Evolutionary conservation across 176 grass and related monocot genomes (phyloP).

Genomic region (Melocanna baccifera): DNA sequence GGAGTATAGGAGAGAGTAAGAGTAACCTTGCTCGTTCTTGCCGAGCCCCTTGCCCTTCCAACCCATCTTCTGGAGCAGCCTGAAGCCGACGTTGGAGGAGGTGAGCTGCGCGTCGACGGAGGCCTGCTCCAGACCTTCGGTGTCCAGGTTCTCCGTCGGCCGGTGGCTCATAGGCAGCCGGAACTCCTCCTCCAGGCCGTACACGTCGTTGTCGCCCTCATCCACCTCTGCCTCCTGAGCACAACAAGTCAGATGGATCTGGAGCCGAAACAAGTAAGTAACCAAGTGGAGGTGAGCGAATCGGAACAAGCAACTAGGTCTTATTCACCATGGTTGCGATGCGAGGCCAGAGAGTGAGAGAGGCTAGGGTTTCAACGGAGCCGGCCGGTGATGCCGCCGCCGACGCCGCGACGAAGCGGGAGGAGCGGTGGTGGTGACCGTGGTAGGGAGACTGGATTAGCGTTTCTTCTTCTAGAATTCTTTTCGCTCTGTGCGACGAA

Average conservation of each 20-base stretch:
- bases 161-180: conserved; percentile 75
- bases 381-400: background rate
- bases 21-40: conserved; percentile 82
- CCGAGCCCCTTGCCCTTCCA: conserved; percentile 99
- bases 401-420: background rate
- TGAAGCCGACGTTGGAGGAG: conserved; percentile 80
- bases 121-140: conserved; percentile 82
- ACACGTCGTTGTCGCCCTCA: background rate
- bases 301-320: background rate
- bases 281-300: background rate
- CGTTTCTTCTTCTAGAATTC: background rate
- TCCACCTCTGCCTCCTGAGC: background rate
- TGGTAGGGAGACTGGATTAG: background rate
- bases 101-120: conserved; percentile 78
- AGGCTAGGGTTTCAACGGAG: conserved; percentile 7
- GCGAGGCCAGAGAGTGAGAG: background rate
- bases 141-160: conserved; percentile 84
- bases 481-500: too few relatives aligned
- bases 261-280: background rate
- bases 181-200: conserved; percentile 47
- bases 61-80: conserved; percentile 89
- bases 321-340: background rate
- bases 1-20: background rate
- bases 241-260: background rate
- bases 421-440: background rate